Base-by-base conservation (phyloP, 1,284 basidiomycete genomes). In the Moniliophthora roreri region DNA sequence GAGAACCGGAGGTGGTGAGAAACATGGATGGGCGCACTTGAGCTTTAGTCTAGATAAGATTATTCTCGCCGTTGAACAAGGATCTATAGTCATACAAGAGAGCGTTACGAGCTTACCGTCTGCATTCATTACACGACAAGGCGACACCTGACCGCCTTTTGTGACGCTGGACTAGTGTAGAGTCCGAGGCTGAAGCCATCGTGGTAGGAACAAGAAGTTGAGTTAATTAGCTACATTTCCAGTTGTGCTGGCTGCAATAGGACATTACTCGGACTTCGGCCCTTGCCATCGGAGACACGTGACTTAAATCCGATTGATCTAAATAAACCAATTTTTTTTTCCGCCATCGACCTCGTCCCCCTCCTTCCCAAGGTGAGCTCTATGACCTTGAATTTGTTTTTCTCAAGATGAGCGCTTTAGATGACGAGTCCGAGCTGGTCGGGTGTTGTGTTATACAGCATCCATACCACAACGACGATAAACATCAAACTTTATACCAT, bases 371-470 rank as follows among this genome's bases (percentile, higher is more conserved):
- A 32, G 28, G 73, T 75, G 54, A 67, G 70, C 52, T 50, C 35
- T 44, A 26, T 57, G 40, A 53, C 40, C 34, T 55, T 54, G n/a
- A n/a, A n/a, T 57, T 57, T 51, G 58, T 16, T 8, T 55, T 55
- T 50, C 52, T 36, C 51, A 69, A 66, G 89, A 91, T 91, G 89
- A 91, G 65, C 66, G 62, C 67, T 68, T 72, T 79, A 91, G 90
- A 92, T 92, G 89, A 92, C 90, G 90, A 92, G 90, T 92, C 90
- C 75, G 90, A 92, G 71, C 63, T 62, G 66, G 65, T 64, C 61
- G n/a, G 62, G 61, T 64, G 64, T 72, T 75, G 78, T 84, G 85
- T 80, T 85, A 82, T 82, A 84, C 80, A 75, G 63, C 68, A 9
- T 66, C 61, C 61, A 62, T 62, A 64, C 60, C 66, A 73, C 76